Conservation (phyloP, 225 moss, liverwort and hornwort genomes). For the Marchantia paleacea region DNA sequence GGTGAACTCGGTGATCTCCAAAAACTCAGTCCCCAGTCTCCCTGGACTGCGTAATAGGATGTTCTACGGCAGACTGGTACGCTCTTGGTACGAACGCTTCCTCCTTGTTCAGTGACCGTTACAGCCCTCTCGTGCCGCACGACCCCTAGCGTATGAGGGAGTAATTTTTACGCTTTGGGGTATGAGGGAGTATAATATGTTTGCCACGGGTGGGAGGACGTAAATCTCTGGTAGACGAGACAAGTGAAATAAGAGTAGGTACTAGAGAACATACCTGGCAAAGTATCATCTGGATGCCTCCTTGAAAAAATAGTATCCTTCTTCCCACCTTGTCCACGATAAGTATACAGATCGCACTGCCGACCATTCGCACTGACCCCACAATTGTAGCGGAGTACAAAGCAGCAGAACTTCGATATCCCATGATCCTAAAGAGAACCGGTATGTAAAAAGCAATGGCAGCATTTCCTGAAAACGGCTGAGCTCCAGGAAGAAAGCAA, state of each 20-base stretch:
- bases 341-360: slow-evolving; percentile 2
- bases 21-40: too few species aligned
- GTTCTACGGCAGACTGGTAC: too few species aligned
- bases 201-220: too few species aligned
- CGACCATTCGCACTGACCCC: slow-evolving; percentile 10
- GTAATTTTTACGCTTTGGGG: too few species aligned
- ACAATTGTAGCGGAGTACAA: slow-evolving; percentile 16
- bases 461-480: slow-evolving; percentile 10
- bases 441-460: slow-evolving; percentile 9
- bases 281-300: slow-evolving; percentile 17
- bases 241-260: neutral
- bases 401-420: slow-evolving; percentile 10
- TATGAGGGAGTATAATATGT: too few species aligned
- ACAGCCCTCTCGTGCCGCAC: too few species aligned
- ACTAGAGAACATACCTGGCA: neutral
- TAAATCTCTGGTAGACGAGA: too few species aligned
- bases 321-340: slow-evolving; percentile 19
- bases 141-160: too few species aligned
- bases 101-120: too few species aligned
- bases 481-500: neutral
- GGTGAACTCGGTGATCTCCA: too few species aligned
- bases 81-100: too few species aligned
- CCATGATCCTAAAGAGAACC: slow-evolving; percentile 17
- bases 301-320: slow-evolving; percentile 2
- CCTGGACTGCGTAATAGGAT: too few species aligned